These are phyloP conservation scores for Parmelia sp. DNA, from an alignment of 495 filamentous ascomycete species.

Conservation along the genomic window DNA sequence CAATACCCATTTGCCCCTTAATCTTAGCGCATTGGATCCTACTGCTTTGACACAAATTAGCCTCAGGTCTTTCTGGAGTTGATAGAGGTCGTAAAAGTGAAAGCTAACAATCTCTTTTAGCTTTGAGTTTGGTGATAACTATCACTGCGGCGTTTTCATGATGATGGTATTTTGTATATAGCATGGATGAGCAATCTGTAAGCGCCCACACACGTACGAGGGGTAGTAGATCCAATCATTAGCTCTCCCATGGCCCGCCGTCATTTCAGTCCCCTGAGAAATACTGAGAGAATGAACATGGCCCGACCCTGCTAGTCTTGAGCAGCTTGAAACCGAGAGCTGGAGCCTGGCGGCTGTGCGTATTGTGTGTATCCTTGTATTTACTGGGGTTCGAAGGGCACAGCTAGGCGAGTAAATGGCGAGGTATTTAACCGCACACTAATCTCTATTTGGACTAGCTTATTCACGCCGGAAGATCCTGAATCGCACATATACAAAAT, in stretches of 20 bases:
- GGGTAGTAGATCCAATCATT: background rate
- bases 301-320: background rate
- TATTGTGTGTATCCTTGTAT: no score
- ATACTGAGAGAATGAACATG: background rate
- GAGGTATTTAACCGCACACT: no score
- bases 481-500: no score
- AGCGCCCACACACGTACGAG: background rate
- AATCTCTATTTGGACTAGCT: no score
- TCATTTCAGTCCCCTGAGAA: background rate
- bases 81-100: background rate
- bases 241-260: background rate
- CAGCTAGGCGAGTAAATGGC: no score
- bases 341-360: no score
- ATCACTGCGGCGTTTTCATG: background rate
- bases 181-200: background rate
- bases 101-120: background rate
- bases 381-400: no score
- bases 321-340: background rate
- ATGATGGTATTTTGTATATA: background rate
- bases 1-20: background rate
- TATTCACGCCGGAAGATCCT: no score
- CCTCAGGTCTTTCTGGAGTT: background rate
- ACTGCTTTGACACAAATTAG: background rate
- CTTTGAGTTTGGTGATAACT: background rate
- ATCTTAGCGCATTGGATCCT: background rate